Evolutionary conservation across 495 filamentous ascomycete species (phyloP).

Genomic region (Penicillium cosmopolitanum): DNA sequence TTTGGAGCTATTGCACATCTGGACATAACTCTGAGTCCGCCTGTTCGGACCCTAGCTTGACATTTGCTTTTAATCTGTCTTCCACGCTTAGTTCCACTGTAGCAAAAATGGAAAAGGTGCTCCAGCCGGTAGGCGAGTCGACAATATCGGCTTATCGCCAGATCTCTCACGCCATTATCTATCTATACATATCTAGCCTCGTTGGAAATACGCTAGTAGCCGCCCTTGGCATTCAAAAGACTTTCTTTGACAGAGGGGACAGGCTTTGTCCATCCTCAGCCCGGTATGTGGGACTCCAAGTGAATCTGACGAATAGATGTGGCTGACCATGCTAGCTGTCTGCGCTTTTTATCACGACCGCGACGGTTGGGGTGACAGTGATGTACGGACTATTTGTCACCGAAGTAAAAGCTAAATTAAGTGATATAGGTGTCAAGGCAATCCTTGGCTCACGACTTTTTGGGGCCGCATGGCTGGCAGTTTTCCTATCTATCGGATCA

Average conservation of each 20-base stretch:
- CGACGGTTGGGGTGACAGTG: background rate
- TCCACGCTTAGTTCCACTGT: background rate
- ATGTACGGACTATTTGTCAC: conserved; percentile 4
- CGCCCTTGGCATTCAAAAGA: background rate
- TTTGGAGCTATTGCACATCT: conserved; percentile 11
- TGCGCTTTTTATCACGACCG: background rate
- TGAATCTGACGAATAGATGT: background rate
- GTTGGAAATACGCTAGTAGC: conserved; percentile 4
- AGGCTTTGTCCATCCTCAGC: background rate
- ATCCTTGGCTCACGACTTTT: conserved; percentile 2
- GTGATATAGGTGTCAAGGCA: conserved; percentile 2
- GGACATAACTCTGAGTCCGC: background rate
- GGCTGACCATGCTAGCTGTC: background rate
- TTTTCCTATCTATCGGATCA: conserved; percentile 2
- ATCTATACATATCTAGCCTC: background rate
- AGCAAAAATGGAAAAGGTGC: background rate
- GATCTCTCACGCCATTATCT: background rate
- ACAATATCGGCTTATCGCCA: background rate
- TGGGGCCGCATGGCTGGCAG: conserved; percentile 10
- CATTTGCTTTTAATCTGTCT: conserved; percentile 11
- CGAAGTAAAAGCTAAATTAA: conserved; percentile 1
- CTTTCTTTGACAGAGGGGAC: background rate
- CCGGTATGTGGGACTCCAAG: background rate
- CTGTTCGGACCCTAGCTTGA: conserved; percentile 6
- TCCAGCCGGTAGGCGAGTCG: background rate